phyloP scores from a whole-genome alignment of 129 eudicot genomes.

The Silybum marianum region DNA sequence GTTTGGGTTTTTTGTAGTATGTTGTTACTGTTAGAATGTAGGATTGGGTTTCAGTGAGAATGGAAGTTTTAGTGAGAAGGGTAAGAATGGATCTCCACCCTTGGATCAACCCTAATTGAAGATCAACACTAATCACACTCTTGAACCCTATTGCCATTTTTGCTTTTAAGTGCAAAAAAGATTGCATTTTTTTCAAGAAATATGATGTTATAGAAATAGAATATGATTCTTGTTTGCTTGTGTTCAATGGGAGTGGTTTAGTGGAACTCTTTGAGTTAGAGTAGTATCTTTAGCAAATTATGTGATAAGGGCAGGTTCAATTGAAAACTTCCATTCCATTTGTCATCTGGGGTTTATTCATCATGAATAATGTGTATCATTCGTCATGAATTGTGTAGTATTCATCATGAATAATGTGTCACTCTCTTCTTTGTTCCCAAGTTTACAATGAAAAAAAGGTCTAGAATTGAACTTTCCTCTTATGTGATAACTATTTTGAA shows the following conservation, averaged over 20 bases:
- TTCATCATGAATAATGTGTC: not conserved
- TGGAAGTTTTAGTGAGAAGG: no score
- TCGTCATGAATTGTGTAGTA: not conserved
- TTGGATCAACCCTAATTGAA: no score
- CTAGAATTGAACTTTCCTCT: not conserved
- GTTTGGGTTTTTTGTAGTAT: slow-evolving; percentile 5
- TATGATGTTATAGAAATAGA: slow-evolving; percentile 1
- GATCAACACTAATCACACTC: no score
- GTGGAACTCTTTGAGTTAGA: not conserved
- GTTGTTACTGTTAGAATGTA: no score
- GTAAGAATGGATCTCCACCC: no score
- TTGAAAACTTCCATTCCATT: not conserved
- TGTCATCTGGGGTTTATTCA: not conserved
- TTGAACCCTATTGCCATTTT: not conserved
- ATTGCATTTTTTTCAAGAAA: slow-evolving; percentile 3
- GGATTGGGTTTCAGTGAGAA: no score
- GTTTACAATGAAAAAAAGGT: not conserved
- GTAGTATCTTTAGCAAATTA: not conserved
- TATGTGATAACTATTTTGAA: not conserved
- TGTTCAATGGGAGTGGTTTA: not conserved
- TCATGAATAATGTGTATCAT: not conserved
- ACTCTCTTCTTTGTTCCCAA: not conserved
- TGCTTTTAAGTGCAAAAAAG: not conserved
- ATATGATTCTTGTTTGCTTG: not conserved
- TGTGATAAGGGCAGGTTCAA: not conserved